Evolutionary conservation across 2,329 filamentous ascomycete species (phyloP).

Genomic region (Zasmidium cellare): DNA sequence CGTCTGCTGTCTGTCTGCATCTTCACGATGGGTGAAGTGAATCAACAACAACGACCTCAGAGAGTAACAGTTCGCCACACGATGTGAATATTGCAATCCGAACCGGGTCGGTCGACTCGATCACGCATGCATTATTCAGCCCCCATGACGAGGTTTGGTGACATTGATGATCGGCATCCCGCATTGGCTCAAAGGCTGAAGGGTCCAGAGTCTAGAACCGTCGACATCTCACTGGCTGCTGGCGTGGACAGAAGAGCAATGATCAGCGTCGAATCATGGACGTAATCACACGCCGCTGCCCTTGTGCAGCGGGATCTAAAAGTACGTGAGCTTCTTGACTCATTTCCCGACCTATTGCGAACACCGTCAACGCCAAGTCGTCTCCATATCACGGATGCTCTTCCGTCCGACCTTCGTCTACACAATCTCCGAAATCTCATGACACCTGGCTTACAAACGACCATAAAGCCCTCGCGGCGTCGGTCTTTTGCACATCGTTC

Average conservation of each 20-base stretch:
- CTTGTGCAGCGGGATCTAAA: background rate
- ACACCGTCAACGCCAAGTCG: background rate
- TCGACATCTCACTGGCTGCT: background rate
- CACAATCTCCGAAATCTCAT: background rate
- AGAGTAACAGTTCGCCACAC: too few relatives aligned
- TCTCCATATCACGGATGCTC: background rate
- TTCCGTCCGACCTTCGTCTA: background rate
- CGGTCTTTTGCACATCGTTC: conserved; percentile 53
- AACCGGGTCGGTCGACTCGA: background rate
- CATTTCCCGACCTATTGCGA: background rate
- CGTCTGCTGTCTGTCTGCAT: too few relatives aligned
- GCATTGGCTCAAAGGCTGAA: background rate
- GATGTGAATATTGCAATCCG: too few relatives aligned
- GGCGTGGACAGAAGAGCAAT: background rate
- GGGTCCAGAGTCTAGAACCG: background rate
- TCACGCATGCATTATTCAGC: background rate
- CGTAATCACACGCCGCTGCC: background rate
- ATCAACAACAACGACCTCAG: too few relatives aligned
- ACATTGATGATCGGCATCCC: background rate
- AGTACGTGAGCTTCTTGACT: background rate
- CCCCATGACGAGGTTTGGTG: background rate
- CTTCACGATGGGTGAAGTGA: too few relatives aligned
- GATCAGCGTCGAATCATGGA: background rate
- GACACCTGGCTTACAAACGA: conserved; percentile 5
- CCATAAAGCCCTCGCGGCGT: conserved; percentile 38